These are phyloP conservation scores for Aspergillus japonicus DNA, from an alignment of 2,329 filamentous ascomycete species.

Conservation along the genomic window DNA sequence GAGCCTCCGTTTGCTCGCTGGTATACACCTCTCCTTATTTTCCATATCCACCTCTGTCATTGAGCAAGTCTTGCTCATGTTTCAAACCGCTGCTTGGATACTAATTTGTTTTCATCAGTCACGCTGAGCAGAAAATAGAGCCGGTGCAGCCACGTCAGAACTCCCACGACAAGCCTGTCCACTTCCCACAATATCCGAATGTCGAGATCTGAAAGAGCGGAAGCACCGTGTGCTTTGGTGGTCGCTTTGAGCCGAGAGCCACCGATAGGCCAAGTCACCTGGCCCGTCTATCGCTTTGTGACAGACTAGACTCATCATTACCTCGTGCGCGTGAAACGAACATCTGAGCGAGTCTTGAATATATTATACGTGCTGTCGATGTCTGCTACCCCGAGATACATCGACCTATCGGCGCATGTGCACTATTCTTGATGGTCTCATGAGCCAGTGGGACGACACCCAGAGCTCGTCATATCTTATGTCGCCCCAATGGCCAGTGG, in stretches of 20 bases:
- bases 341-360: neutral
- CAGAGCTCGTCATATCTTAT: too few species aligned
- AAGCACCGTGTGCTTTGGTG: neutral
- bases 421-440: too few species aligned
- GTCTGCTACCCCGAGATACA: neutral
- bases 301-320: neutral
- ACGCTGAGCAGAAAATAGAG: neutral
- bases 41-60: neutral
- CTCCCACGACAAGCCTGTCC: neutral
- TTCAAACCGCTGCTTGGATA: neutral
- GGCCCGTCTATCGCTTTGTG: neutral
- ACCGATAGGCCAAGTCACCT: neutral
- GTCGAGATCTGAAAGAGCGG: neutral
- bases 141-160: neutral
- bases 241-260: neutral
- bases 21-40: neutral
- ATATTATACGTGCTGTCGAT: neutral
- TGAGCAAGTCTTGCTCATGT: neutral
- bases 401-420: neutral
- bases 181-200: neutral
- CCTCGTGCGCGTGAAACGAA: neutral
- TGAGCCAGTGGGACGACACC: too few species aligned
- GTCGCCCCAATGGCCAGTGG: too few species aligned
- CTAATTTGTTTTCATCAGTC: neutral
- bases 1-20: neutral